Evolutionary conservation across 2,329 filamentous ascomycete species (phyloP).

Genomic region (Thielaviopsis punctulata): DNA sequence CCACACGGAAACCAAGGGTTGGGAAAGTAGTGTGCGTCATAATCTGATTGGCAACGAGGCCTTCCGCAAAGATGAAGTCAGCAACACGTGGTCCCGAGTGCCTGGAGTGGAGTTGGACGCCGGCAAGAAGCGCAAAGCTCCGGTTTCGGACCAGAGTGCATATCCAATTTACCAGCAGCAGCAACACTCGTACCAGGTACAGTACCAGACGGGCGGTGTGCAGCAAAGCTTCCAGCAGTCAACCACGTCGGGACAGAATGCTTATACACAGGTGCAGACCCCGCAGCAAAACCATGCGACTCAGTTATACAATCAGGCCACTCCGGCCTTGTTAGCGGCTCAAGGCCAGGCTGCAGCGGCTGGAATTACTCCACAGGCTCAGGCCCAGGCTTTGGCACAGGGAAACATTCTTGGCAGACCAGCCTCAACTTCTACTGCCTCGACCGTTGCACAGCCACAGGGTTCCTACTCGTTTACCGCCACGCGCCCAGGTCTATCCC

Average conservation of each 20-base stretch:
- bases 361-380: conserved; percentile 5
- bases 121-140: conserved; percentile 41
- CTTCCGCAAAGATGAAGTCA: conserved; percentile 40
- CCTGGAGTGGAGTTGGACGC: conserved; percentile 41
- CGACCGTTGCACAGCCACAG: neutral
- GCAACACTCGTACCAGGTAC: conserved; percentile 10
- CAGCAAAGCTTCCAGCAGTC: conserved; percentile 4
- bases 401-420: conserved; percentile 3
- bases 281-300: neutral
- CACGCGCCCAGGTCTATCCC: neutral
- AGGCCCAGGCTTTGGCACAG: conserved; percentile 5
- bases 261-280: neutral
- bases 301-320: conserved; percentile 7
- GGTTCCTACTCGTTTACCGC: conserved; percentile 3
- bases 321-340: conserved; percentile 7
- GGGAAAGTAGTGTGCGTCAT: conserved; percentile 48
- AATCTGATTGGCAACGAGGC: conserved; percentile 45
- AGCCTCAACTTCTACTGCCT: neutral
- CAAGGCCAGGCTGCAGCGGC: conserved; percentile 7
- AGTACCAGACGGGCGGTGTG: conserved; percentile 3
- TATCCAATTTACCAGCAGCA: conserved; percentile 19
- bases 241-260: neutral
- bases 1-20: conserved; percentile 43
- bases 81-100: conserved; percentile 39
- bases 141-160: conserved; percentile 29